Evolutionary conservation across 1,139 yeast genomes (phyloP).

Genomic region (Kodamaea sp.): DNA sequence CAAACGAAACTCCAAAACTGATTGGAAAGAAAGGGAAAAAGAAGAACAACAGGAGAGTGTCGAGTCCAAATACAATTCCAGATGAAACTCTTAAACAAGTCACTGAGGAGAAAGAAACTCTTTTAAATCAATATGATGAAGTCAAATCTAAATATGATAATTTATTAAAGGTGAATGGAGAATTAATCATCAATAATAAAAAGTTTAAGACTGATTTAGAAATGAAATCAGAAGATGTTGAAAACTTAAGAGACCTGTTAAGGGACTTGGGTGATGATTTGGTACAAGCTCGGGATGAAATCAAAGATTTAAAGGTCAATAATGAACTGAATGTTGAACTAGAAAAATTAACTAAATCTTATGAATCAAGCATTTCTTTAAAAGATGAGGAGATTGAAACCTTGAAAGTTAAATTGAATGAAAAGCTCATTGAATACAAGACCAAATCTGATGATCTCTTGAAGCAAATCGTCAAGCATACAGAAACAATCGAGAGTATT

Average conservation of each 20-base stretch:
- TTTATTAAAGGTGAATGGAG: slow-evolving; percentile 10
- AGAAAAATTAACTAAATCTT: slow-evolving; percentile 4
- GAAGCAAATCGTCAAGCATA: slow-evolving; percentile 1
- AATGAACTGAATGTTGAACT: slow-evolving; percentile 2
- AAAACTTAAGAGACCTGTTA: slow-evolving; percentile 65
- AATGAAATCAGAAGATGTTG: slow-evolving; percentile 49
- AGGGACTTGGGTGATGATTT: slow-evolving; percentile 72
- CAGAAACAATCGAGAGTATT: background rate
- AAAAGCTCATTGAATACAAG: slow-evolving; percentile 6
- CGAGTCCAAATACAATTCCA: slow-evolving; percentile 1
- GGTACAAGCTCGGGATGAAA: slow-evolving; percentile 50
- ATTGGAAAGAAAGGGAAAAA: too few relatives aligned
- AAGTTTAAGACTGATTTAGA: slow-evolving; percentile 19
- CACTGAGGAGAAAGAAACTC: slow-evolving; percentile 2
- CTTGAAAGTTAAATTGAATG: slow-evolving; percentile 9
- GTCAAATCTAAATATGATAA: slow-evolving; percentile 5
- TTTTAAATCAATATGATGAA: slow-evolving; percentile 2
- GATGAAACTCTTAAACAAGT: background rate
- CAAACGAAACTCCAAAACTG: background rate
- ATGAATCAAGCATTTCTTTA: background rate
- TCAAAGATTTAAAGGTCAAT: slow-evolving; percentile 23
- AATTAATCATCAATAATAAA: slow-evolving; percentile 16
- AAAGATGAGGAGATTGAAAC: slow-evolving; percentile 7
- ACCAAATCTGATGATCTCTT: slow-evolving; percentile 3
- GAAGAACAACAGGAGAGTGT: too few relatives aligned